Evolutionary conservation across 192 early-diverging fungal species (phyloP).

Genomic region (Spinellus fusiger): DNA sequence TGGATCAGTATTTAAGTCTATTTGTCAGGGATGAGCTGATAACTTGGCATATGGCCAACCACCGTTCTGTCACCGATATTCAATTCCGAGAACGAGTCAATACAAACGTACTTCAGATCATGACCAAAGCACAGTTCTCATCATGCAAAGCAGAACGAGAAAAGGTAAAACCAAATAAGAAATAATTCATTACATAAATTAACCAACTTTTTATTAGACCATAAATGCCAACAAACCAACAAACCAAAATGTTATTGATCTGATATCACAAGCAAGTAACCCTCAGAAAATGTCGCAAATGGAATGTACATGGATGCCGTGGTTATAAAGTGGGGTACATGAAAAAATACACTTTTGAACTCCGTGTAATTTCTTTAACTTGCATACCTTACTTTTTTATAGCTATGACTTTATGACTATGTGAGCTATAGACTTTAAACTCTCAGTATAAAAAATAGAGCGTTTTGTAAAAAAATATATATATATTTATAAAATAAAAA

Average conservation of each 20-base stretch:
- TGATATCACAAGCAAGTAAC: slow-evolving; percentile 86
- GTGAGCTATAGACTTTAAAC: no score
- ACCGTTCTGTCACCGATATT: slow-evolving; percentile 51
- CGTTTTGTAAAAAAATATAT: no score
- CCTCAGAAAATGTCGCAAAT: slow-evolving; percentile 91
- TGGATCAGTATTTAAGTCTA: slow-evolving; percentile 91
- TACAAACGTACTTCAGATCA: slow-evolving; percentile 66
- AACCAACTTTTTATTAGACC: slow-evolving; percentile 15
- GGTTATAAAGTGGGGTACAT: slow-evolving; percentile 46
- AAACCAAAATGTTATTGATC: slow-evolving; percentile 84
- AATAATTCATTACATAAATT: background rate
- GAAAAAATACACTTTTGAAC: no score
- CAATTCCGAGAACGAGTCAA: slow-evolving; percentile 62
- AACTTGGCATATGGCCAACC: slow-evolving; percentile 62
- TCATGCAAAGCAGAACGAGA: slow-evolving; percentile 72
- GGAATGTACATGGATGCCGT: slow-evolving; percentile 92
- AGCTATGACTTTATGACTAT: no score
- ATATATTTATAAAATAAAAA: no score
- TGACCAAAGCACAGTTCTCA: slow-evolving; percentile 59
- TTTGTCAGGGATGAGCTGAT: slow-evolving; percentile 94
- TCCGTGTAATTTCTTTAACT: no score
- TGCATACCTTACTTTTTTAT: no score
- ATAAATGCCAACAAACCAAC: slow-evolving; percentile 49
- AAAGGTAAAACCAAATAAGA: slow-evolving; percentile 40
- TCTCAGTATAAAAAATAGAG: no score